Conservation (phyloP, 2,329 filamentous ascomycete genomes). For the Ophidiomyces ophidiicola region DNA sequence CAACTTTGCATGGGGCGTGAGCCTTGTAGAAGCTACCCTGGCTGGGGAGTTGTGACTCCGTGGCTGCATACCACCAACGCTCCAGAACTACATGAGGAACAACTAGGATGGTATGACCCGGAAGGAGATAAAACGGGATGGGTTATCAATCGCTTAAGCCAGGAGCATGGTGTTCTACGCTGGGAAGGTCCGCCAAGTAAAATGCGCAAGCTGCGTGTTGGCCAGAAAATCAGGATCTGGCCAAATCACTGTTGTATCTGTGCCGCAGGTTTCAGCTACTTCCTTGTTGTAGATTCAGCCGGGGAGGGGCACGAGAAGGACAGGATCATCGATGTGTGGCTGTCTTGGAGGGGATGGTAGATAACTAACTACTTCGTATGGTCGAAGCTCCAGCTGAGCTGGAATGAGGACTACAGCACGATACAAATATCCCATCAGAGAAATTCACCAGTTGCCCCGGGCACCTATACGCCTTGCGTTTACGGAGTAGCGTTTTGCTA, state of each 20-base stretch:
- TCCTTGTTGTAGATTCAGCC: slow-evolving; percentile 56
- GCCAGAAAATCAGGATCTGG: slow-evolving; percentile 59
- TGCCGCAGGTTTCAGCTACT: slow-evolving; percentile 58
- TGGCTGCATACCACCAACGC: slow-evolving; percentile 36
- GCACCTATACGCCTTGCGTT: too few relatives aligned
- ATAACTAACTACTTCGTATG: too few relatives aligned
- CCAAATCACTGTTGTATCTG: slow-evolving; percentile 71
- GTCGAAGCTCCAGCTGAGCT: too few relatives aligned
- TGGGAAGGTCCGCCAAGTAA: slow-evolving; percentile 41
- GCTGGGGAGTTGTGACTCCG: slow-evolving; percentile 55
- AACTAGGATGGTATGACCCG: slow-evolving; percentile 15
- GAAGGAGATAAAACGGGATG: slow-evolving; percentile 39
- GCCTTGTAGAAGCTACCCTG: slow-evolving; percentile 55
- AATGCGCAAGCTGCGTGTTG: slow-evolving; percentile 42
- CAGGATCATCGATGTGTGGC: slow-evolving; percentile 16
- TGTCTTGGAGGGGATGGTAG: slow-evolving; percentile 17
- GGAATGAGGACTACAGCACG: too few relatives aligned
- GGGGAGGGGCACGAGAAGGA: slow-evolving; percentile 16
- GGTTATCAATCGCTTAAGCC: slow-evolving; percentile 55
- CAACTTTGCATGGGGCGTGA: slow-evolving; percentile 58
- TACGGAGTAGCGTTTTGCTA: too few relatives aligned
- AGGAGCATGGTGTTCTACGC: slow-evolving; percentile 62
- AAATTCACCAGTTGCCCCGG: too few relatives aligned
- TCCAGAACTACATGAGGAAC: not conserved
- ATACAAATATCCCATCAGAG: too few relatives aligned